These are phyloP conservation scores for Alternaria angustiovoidea DNA, from an alignment of 2,329 filamentous ascomycete genomes.

Conservation along the genomic window DNA sequence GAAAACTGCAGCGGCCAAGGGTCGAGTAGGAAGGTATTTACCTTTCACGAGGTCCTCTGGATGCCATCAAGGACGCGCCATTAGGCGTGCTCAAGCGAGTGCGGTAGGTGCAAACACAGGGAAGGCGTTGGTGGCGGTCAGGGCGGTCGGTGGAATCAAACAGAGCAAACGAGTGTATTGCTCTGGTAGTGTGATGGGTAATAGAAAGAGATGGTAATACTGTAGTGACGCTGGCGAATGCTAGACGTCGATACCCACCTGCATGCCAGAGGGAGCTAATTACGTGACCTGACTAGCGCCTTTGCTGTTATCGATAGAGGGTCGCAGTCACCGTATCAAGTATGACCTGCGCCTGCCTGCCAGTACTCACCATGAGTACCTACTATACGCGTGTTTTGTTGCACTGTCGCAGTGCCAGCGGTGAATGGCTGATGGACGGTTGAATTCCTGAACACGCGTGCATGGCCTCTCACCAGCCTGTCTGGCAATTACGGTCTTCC, in stretches of 20 bases:
- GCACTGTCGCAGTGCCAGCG: not conserved
- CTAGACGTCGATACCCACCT: constrained; percentile 12
- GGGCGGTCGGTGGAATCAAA: constrained; percentile 8
- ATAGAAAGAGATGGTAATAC: constrained; percentile 22
- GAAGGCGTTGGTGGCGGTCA: constrained; percentile 13
- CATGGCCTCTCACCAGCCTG: not conserved
- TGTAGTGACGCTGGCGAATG: constrained; percentile 12
- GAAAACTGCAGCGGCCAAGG: constrained; percentile 20
- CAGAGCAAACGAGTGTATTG: constrained; percentile 19
- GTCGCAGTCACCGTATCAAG: not conserved
- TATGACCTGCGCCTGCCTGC: not conserved
- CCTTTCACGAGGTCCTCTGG: constrained; percentile 37
- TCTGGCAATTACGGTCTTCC: not conserved
- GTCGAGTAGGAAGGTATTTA: constrained; percentile 29
- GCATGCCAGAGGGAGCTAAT: constrained; percentile 15
- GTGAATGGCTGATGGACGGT: not conserved
- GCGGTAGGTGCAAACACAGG: constrained; percentile 37
- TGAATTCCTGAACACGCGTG: not conserved
- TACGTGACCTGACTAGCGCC: constrained; percentile 18
- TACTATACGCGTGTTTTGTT: not conserved
- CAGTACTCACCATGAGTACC: not conserved
- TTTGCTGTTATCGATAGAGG: constrained; percentile 13
- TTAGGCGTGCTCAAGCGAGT: constrained; percentile 51
- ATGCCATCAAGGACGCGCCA: constrained; percentile 47
- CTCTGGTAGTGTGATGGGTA: constrained; percentile 14